phyloP scores from a whole-genome alignment of 129 eudicot species.

The carrot (Daucus carota) region DNA sequence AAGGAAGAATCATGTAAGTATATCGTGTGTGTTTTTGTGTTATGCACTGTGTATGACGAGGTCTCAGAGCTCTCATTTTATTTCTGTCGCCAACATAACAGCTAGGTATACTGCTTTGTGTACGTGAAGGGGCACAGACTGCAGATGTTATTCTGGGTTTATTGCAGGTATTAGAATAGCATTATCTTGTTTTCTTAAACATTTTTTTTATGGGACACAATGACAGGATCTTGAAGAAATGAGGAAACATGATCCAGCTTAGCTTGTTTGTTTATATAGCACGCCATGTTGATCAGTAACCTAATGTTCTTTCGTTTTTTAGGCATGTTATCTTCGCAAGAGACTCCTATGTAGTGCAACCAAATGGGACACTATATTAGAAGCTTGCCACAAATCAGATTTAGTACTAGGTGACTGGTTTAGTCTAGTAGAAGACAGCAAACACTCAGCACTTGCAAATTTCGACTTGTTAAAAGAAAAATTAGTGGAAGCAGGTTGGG shows the following conservation, averaged over 20 bases:
- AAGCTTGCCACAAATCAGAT: conserved; percentile 24
- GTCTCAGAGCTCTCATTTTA: neutral
- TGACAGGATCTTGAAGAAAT: neutral
- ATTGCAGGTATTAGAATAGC: conserved; percentile 41
- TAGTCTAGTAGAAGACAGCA: conserved; percentile 43
- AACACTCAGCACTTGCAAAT: conserved; percentile 41
- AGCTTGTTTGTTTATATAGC: neutral
- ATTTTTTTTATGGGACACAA: neutral
- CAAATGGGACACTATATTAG: conserved; percentile 21
- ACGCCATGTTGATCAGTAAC: neutral
- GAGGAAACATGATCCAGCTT: neutral
- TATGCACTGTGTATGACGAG: neutral
- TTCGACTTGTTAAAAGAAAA: conserved; percentile 32
- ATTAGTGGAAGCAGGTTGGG: conserved; percentile 62
- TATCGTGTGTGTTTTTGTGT: neutral
- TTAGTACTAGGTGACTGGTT: conserved; percentile 35
- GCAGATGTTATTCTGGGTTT: conserved; percentile 62
- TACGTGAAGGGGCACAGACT: conserved; percentile 81
- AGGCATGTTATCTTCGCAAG: conserved; percentile 77
- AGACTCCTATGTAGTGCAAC: conserved; percentile 18
- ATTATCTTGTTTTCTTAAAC: neutral
- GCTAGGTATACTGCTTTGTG: conserved; percentile 63
- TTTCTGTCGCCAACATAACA: conserved; percentile 13
- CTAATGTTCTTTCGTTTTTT: neutral
- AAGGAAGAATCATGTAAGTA: conserved; percentile 26